A percentile compares a stretch with the other conserved stretches of the same genome.
phyloP scores from a whole-genome alignment of 495 filamentous ascomycete species.

The Lophiostoma macrostomum region DNA sequence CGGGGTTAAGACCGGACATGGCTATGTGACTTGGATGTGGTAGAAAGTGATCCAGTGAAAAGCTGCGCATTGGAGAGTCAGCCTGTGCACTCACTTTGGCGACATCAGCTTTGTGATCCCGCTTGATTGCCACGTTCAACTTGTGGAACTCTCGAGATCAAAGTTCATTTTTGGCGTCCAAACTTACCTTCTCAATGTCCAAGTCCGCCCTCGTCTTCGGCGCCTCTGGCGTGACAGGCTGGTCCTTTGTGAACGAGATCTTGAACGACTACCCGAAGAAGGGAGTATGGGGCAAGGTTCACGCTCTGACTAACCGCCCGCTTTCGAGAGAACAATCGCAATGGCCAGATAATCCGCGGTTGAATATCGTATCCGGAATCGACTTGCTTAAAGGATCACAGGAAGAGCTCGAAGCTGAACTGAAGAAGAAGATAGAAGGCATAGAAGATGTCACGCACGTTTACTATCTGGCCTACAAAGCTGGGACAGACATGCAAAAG shows the following conservation, averaged over 20 bases:
- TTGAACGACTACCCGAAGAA: constrained; percentile 39
- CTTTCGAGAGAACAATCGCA: constrained; percentile 37
- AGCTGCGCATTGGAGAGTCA: too few species aligned
- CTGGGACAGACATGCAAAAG: constrained; percentile 32
- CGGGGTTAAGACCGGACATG: too few species aligned
- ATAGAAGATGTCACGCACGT: constrained; percentile 42
- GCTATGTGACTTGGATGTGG: too few species aligned
- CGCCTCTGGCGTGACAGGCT: constrained; percentile 38
- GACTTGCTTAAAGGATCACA: constrained; percentile 38
- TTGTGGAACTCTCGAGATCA: too few species aligned
- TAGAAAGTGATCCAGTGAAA: too few species aligned
- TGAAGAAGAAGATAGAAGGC: constrained; percentile 33
- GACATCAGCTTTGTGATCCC: too few species aligned
- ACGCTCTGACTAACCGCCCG: constrained; percentile 41
- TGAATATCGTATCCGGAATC: constrained; percentile 41
- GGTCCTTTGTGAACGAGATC: constrained; percentile 40
- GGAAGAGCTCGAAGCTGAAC: constrained; percentile 33
- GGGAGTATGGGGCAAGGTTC: constrained; percentile 35
- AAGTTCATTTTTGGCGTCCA: too few species aligned
- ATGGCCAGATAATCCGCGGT: constrained; percentile 38
- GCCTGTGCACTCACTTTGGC: too few species aligned
- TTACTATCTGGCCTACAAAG: constrained; percentile 42
- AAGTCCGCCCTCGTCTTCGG: constrained; percentile 37
- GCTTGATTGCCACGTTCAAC: too few species aligned
- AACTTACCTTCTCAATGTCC: constrained; percentile 3